Conservation (phyloP, 106 monocot species). For the Dioscorea alata region DNA sequence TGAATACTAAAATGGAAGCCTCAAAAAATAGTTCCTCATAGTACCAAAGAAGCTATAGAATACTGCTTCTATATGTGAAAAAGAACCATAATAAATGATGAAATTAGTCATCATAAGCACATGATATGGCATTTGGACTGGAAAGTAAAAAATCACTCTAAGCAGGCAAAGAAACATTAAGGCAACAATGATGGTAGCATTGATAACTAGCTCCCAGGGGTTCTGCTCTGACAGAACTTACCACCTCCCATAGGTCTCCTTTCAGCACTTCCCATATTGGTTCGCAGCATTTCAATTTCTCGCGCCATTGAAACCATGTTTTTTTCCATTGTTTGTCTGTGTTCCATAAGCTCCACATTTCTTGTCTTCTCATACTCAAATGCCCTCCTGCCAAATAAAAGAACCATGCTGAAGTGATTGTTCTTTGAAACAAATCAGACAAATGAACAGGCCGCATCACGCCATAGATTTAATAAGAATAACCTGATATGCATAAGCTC, state of each 20-base stretch:
- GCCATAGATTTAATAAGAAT: background rate
- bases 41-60: too few species aligned
- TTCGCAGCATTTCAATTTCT: conserved; percentile 55
- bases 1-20: background rate
- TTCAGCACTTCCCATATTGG: conserved; percentile 29
- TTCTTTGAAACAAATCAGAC: background rate
- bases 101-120: background rate
- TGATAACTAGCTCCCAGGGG: background rate
- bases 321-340: conserved; percentile 65
- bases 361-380: conserved; percentile 85
- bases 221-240: conserved; percentile 4
- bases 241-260: conserved; percentile 32
- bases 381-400: conserved; percentile 35
- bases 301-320: conserved; percentile 62
- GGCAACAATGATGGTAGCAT: background rate
- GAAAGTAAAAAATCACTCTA: background rate
- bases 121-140: background rate
- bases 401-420: background rate
- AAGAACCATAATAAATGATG: background rate
- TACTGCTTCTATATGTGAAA: too few species aligned
- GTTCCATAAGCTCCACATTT: conserved; percentile 52
- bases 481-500: conserved; percentile 68
- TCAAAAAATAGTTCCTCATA: too few species aligned
- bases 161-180: background rate
- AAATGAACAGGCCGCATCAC: background rate